phyloP scores from a whole-genome alignment of 306 rosid species.

The Cicer chorassanicum region DNA sequence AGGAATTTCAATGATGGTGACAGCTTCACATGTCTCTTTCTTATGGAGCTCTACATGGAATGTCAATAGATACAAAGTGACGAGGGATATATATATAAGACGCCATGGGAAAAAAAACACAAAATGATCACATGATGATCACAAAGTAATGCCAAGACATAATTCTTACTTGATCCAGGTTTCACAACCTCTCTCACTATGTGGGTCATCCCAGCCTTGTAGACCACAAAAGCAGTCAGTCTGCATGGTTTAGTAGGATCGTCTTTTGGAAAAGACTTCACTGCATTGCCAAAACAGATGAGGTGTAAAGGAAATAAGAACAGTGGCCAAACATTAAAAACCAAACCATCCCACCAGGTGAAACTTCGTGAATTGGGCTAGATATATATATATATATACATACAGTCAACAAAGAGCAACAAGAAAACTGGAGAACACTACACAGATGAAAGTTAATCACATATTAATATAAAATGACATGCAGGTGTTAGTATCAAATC shows the following conservation, averaged over 20 bases:
- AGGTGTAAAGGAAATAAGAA: neutral
- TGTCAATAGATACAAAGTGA: neutral
- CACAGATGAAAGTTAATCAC: neutral
- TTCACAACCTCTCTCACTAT: slow-evolving; percentile 85
- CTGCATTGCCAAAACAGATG: slow-evolving; percentile 46
- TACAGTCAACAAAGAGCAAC: neutral
- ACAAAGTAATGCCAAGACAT: neutral
- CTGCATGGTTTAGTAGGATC: slow-evolving; percentile 63
- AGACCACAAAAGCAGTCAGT: slow-evolving; percentile 77
- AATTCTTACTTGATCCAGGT: slow-evolving; percentile 79
- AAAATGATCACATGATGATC: neutral
- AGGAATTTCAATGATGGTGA: slow-evolving; percentile 78
- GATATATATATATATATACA: too few species aligned
- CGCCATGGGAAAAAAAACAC: too few species aligned
- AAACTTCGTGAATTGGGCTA: neutral
- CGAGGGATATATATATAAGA: neutral
- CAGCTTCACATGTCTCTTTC: slow-evolving; percentile 89
- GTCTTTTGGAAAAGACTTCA: slow-evolving; percentile 81
- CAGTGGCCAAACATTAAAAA: neutral
- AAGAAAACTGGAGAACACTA: neutral
- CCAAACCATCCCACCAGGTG: neutral
- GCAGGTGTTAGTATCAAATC: neutral
- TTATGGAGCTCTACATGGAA: slow-evolving; percentile 67
- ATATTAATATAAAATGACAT: neutral
- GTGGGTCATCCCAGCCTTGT: slow-evolving; percentile 90